phyloP scores from a whole-genome alignment of 169 alveolate species.

The Sarcocystis neurona region DNA sequence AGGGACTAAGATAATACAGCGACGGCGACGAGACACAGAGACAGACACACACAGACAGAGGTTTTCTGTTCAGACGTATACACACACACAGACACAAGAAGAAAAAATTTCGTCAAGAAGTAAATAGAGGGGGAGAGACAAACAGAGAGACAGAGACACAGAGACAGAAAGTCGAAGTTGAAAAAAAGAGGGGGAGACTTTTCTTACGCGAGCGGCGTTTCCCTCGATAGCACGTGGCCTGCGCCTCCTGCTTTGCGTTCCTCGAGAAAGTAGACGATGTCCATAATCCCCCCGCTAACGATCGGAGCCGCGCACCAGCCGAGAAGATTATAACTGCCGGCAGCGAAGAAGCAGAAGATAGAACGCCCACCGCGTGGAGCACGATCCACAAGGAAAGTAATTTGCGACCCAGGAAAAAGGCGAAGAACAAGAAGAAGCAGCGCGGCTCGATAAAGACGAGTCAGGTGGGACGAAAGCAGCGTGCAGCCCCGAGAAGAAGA shows the following conservation, averaged over 20 bases:
- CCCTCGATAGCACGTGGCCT: neutral
- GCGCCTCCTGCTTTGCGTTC: constrained; percentile 63
- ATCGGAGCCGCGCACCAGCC: constrained; percentile 81
- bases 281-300: constrained; percentile 74
- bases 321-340: constrained; percentile 67
- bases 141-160: neutral
- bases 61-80: too few relatives aligned
- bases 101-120: too few relatives aligned
- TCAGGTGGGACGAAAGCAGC: too few relatives aligned
- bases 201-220: constrained; percentile 1
- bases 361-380: neutral
- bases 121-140: neutral
- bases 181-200: neutral
- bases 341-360: neutral
- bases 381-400: neutral
- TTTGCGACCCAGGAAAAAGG: neutral
- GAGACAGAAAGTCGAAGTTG: neutral
- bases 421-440: too few relatives aligned
- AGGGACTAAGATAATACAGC: too few relatives aligned
- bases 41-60: too few relatives aligned
- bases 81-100: too few relatives aligned
- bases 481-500: too few relatives aligned
- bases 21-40: too few relatives aligned
- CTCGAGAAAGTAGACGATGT: constrained; percentile 70
- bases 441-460: too few relatives aligned